Evolutionary conservation across 192 early-diverging fungal species (phyloP), one percentile per base, ranked within the genome.

Genomic region (Kappamyces sp.): DNA sequence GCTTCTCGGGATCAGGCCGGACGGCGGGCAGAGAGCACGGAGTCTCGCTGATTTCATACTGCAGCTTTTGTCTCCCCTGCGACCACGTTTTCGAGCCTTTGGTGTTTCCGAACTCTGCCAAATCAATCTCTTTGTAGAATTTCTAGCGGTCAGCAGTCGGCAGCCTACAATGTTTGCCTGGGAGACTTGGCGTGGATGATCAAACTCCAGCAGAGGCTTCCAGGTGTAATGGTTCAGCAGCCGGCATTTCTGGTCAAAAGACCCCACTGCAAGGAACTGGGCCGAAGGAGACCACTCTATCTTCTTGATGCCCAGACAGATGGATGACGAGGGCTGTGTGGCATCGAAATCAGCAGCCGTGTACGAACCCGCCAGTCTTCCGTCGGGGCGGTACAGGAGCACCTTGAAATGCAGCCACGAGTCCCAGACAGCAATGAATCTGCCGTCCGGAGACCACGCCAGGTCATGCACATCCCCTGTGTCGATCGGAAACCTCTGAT

Each of bases 401-500:
- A 90, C 41, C 42, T 83, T 87, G 59, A 87, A 88, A 83, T 87
- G 67, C 2, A 87, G 58, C 5, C 72, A 63, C 13, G 84, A 78
- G 41, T 93, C 90, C 85, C 85, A 91, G 0, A 83, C 80, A 4
- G 79, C 84, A 61, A 94, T 78, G 55, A 74, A 89, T 32, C 75
- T 68, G 12, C 91, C 90, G 64, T 94, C 85, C 0, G 92, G 92
- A 33, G 91, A 93, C 89, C 90, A 92, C 10, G 75, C 67, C 34
- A 94, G 65, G 58, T 90, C 79, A 40, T 86, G 82, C 4, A 85
- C 52, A 74, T 94, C 90, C 10, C 65, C 66, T 2, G 90, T 87
- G 39, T 89, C 87, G 0, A 82, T 58, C 32, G 69, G 64, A 58
- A 89, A 86, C n/a, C 77, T 66, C 88, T 91, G 64, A 33, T 15